These are phyloP conservation scores for Colletotrichum sp. DNA, from an alignment of 2,329 filamentous ascomycete species.

Conservation along the genomic window DNA sequence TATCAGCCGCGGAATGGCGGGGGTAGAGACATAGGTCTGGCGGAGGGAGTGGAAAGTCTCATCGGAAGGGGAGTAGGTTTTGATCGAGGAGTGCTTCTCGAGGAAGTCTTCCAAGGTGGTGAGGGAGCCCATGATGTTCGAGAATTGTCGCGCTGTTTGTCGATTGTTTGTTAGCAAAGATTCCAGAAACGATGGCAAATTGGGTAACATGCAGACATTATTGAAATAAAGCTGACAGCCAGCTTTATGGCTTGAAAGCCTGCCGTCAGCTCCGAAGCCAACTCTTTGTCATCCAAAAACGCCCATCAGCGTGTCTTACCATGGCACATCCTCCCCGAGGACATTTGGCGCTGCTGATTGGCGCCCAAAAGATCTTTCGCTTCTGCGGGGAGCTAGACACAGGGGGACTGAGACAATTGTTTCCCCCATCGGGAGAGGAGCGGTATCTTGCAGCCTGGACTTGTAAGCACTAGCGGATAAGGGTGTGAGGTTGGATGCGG, in stretches of 20 bases:
- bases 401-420: not conserved
- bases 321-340: not conserved
- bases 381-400: not conserved
- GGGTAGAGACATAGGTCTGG: not conserved
- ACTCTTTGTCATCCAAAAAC: not conserved
- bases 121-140: not conserved
- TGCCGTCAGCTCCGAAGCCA: not conserved
- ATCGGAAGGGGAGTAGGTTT: not conserved
- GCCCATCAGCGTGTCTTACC: not conserved
- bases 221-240: not conserved
- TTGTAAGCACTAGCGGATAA: not conserved
- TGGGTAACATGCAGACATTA: accelerated
- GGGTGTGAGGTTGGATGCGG: not conserved
- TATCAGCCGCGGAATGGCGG: not conserved
- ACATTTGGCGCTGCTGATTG: not conserved
- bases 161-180: not conserved
- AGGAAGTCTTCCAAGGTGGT: not conserved
- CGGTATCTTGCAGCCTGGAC: not conserved
- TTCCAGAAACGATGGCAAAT: not conserved
- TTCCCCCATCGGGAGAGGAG: not conserved
- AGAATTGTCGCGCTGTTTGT: not conserved
- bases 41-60: not conserved
- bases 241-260: not conserved
- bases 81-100: not conserved
- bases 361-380: not conserved